Evolutionary conservation across 805 yeast species (phyloP).

Genomic region (Sungouiella thailandica): DNA sequence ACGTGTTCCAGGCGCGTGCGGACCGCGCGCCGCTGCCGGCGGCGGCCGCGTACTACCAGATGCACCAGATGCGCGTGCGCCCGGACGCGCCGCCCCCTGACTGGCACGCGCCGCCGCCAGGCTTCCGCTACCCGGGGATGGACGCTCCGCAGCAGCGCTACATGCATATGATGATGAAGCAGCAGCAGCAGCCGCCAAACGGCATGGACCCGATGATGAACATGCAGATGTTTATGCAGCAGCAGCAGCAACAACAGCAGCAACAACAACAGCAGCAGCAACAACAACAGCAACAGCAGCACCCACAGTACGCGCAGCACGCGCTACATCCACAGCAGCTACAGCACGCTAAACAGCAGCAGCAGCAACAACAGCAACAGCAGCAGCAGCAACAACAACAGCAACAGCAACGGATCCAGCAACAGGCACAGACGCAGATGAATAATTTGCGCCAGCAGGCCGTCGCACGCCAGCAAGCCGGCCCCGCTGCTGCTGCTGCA

Average conservation of each 20-base stretch:
- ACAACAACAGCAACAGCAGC: slow-evolving; percentile 1
- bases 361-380: slow-evolving; percentile 4
- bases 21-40: slow-evolving; percentile 17
- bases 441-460: slow-evolving; percentile 45
- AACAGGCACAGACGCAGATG: slow-evolving; percentile 48
- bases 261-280: slow-evolving; percentile 1
- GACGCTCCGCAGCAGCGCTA: slow-evolving; percentile 18
- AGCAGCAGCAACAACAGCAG: neutral
- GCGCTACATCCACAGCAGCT: slow-evolving; percentile 8
- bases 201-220: slow-evolving; percentile 19
- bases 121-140: slow-evolving; percentile 5
- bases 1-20: slow-evolving; percentile 77
- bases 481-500: slow-evolving; percentile 9
- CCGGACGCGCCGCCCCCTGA: slow-evolving; percentile 45
- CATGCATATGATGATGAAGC: slow-evolving; percentile 22
- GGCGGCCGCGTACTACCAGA: slow-evolving; percentile 69
- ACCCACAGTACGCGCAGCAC: slow-evolving; percentile 1
- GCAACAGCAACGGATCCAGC: slow-evolving; percentile 33
- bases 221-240: slow-evolving; percentile 14
- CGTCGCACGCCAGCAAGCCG: slow-evolving; percentile 21
- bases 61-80: slow-evolving; percentile 53
- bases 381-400: slow-evolving; percentile 12
- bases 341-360: slow-evolving; percentile 16
- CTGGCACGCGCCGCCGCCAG: slow-evolving; percentile 5
- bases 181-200: slow-evolving; percentile 17